Percentiles rank a stretch among this genome's conserved stretches.
Evolutionary conservation across 352 stramenopile genomes (phyloP).

Genomic region (Pythium biforme): DNA sequence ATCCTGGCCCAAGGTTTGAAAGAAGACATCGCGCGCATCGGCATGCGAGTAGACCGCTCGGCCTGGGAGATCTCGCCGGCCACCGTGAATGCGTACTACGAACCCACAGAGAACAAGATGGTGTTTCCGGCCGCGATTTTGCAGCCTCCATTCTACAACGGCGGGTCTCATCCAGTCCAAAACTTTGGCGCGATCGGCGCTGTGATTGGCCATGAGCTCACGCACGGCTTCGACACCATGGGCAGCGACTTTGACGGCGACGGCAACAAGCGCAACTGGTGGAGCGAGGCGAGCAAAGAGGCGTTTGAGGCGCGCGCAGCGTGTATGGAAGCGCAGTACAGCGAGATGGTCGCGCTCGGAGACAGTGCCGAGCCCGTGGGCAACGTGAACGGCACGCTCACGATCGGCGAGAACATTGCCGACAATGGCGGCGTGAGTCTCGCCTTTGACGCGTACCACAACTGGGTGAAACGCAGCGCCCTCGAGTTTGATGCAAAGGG

Average conservation of each 20-base stretch:
- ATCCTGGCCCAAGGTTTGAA: slow-evolving; percentile 35
- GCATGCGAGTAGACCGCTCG: slow-evolving; percentile 42
- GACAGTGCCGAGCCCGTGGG: slow-evolving; percentile 36
- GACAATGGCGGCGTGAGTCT: slow-evolving; percentile 67
- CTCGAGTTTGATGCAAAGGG: slow-evolving; percentile 5
- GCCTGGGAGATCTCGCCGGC: slow-evolving; percentile 89
- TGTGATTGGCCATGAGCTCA: slow-evolving; percentile 94
- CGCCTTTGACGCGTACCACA: slow-evolving; percentile 58
- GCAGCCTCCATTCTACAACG: slow-evolving; percentile 91
- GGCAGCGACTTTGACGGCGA: slow-evolving; percentile 79
- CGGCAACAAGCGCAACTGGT: slow-evolving; percentile 91
- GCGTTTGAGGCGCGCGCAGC: slow-evolving; percentile 66
- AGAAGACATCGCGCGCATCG: slow-evolving; percentile 30
- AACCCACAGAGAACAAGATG: slow-evolving; percentile 76
- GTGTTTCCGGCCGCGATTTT: slow-evolving; percentile 94
- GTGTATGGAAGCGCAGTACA: slow-evolving; percentile 68
- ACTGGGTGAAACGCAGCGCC: slow-evolving; percentile 15
- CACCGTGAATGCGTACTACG: slow-evolving; percentile 88
- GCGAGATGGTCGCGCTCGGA: slow-evolving; percentile 31
- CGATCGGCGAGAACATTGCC: slow-evolving; percentile 74
- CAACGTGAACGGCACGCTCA: slow-evolving; percentile 57
- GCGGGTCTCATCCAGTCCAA: slow-evolving; percentile 61
- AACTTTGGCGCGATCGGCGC: slow-evolving; percentile 91
- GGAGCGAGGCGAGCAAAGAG: slow-evolving; percentile 66
- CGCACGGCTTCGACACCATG: slow-evolving; percentile 92